Evolutionary conservation across 2,329 filamentous ascomycete genomes (phyloP).

Genomic region (Calonectria pseudoturangicola): DNA sequence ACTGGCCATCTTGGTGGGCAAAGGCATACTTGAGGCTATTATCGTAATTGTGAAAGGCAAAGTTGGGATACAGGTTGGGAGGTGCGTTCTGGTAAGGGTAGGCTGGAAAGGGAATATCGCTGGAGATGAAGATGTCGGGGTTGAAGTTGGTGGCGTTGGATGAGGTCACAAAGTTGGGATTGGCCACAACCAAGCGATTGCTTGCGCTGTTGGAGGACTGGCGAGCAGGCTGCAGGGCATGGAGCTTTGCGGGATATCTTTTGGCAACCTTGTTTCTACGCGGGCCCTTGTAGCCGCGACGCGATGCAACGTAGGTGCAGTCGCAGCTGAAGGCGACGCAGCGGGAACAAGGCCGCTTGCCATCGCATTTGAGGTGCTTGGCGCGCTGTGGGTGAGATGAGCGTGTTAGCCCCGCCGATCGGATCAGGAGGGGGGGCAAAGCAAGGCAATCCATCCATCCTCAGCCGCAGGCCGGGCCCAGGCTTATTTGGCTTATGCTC

Average conservation of each 20-base stretch:
- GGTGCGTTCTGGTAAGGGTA: not conserved
- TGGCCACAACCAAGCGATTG: conserved; percentile 65
- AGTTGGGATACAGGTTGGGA: not conserved
- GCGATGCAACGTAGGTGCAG: conserved; percentile 83
- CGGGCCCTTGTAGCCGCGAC: conserved; percentile 81
- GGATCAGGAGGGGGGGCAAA: not conserved
- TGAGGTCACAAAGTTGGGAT: conserved; percentile 52
- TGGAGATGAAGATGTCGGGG: conserved; percentile 7
- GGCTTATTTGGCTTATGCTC: no score
- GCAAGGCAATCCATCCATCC: no score
- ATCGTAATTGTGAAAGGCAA: conserved; percentile 59
- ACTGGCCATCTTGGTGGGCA: conserved; percentile 27
- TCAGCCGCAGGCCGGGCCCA: no score
- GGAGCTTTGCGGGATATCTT: conserved; percentile 65
- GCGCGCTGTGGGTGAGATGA: conserved; percentile 62
- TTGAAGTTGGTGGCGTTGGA: not conserved
- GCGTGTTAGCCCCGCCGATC: conserved; percentile 33
- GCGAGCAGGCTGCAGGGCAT: conserved; percentile 63
- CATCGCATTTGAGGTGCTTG: conserved; percentile 86
- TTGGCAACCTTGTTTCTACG: conserved; percentile 57
- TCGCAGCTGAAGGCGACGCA: conserved; percentile 74
- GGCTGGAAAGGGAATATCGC: not conserved
- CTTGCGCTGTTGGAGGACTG: not conserved
- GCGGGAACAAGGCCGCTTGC: conserved; percentile 80
- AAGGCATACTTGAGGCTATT: conserved; percentile 43